These are phyloP conservation scores for Solanum microdontum DNA, from an alignment of 257 asterid species.

Conservation along the genomic window DNA sequence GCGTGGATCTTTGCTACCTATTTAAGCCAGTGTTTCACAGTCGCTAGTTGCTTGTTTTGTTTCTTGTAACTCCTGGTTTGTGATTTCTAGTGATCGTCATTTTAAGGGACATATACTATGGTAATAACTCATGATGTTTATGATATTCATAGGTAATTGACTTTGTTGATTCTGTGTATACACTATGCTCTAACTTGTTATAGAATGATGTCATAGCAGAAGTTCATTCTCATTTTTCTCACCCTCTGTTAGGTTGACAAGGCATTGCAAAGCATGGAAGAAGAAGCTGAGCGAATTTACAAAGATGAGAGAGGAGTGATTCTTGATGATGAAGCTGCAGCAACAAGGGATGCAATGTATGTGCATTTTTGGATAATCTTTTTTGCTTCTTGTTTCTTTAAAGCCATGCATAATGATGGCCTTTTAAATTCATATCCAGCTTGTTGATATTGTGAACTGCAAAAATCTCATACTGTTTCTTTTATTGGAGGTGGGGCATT, in stretches of 20 bases:
- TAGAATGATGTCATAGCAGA: not conserved
- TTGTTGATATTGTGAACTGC: not conserved
- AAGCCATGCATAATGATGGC: not conserved
- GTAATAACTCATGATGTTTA: not conserved
- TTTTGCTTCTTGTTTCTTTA: not conserved
- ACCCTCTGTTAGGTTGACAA: slow-evolving; percentile 58
- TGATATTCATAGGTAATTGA: not conserved
- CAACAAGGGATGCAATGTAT: slow-evolving; percentile 92
- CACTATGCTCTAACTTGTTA: not conserved
- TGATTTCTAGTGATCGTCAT: not conserved
- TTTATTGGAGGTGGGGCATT: not conserved
- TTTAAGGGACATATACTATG: not conserved
- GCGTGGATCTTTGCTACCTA: not conserved
- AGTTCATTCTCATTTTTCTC: not conserved
- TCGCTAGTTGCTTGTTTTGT: not conserved
- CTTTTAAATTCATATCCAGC: not conserved
- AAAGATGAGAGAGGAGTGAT: slow-evolving; percentile 72
- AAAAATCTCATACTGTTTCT: not conserved
- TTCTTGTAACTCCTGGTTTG: not conserved
- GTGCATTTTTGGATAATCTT: slow-evolving; percentile 3
- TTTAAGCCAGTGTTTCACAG: not conserved
- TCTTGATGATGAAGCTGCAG: slow-evolving; percentile 92
- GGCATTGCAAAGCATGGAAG: slow-evolving; percentile 87
- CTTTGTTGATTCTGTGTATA: not conserved
- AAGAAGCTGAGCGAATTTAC: slow-evolving; percentile 78